Conservation (phyloP, 371 early-diverging fungal genomes). For the Enterocytospora artemiae region DNA sequence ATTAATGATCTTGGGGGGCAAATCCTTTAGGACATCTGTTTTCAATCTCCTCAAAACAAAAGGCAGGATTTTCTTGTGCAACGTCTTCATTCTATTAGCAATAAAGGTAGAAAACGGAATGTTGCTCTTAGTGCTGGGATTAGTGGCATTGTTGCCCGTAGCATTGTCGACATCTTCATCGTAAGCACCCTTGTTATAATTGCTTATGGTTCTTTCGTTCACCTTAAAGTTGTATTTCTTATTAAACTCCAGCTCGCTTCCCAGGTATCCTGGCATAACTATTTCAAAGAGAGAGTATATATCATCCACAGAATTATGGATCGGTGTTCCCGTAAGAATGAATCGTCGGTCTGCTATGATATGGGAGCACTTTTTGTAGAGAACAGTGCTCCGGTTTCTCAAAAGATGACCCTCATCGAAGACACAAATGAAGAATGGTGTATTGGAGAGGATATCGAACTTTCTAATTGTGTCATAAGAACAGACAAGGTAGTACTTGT, state of each 20-base stretch:
- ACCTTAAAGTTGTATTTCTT: constrained; percentile 61
- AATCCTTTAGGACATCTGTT: constrained; percentile 86
- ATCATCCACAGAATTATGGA: constrained; percentile 75
- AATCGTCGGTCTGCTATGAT: constrained; percentile 68
- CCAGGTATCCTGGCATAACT: constrained; percentile 75
- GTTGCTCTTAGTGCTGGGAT: constrained; percentile 7
- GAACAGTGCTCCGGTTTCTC: constrained; percentile 81
- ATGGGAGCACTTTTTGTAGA: constrained; percentile 73
- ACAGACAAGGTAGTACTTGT: background rate
- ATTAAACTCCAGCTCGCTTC: constrained; percentile 54
- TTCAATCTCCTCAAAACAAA: constrained; percentile 89
- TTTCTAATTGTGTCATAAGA: too few species aligned
- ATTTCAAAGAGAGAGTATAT: constrained; percentile 68
- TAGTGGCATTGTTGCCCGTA: constrained; percentile 33
- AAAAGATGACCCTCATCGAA: constrained; percentile 98
- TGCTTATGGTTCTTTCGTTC: constrained; percentile 59
- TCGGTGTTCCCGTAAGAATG: constrained; percentile 92
- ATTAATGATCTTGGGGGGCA: constrained; percentile 95
- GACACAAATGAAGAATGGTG: constrained; percentile 78
- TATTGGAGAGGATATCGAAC: background rate
- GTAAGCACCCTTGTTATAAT: too few species aligned
- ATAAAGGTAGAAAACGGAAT: constrained; percentile 39
- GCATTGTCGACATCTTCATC: too few species aligned
- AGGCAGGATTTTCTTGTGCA: constrained; percentile 88
- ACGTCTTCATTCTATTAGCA: constrained; percentile 65